Base-by-base conservation (phyloP, 106 monocot species). In the Vanilla planifolia region DNA sequence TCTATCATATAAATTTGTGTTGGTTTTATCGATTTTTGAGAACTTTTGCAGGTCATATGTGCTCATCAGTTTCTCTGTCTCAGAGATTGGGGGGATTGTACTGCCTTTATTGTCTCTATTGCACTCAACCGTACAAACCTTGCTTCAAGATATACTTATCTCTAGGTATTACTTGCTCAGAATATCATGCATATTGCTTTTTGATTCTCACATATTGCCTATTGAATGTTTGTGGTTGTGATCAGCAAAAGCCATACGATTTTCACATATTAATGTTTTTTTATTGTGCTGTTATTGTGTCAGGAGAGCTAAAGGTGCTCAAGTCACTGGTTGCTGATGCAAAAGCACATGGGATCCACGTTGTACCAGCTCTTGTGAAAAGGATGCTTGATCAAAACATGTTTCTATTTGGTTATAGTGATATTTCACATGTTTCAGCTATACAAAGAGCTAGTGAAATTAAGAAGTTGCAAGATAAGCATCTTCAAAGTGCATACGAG, bases 51-150 rank as follows among this genome's bases (percentile, higher is more conserved):
- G 95, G 81, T 68, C 64, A 90, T 61, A 82, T 98, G 75, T 44
- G 62, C 62, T 79, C 75, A 27, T 11, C 23, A 14, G 79, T 59
- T 61, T 44, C 73, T 64, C 43, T 91, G 16, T 73, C 81, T 7
- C 60, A 65, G 62, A 84, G 79, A 80, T 67, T 98, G 53, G 91
- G 87, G 33, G 96, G 87, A 23, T 72, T 98, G 10, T 98, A 98
- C 77, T 98, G 91, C 71, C 87, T 98, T 22, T 91, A 98, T 62
- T 98, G 84, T 61, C 86, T 98, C 33, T 77, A 98, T 63, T 79
- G 80, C 53, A 77, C 77, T 20, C 96, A 98, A 60, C 91, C 96
- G 5, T 91, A 77, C 65, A 87, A 84, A 46, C 91, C 91, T 33
- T 30, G 40, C 67, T 88, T 91, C 75, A 98, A 91, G 65, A 85